These are phyloP conservation scores for Didymosphaeria variabile DNA, from an alignment of 2,329 filamentous ascomycete species.

Conservation along the genomic window DNA sequence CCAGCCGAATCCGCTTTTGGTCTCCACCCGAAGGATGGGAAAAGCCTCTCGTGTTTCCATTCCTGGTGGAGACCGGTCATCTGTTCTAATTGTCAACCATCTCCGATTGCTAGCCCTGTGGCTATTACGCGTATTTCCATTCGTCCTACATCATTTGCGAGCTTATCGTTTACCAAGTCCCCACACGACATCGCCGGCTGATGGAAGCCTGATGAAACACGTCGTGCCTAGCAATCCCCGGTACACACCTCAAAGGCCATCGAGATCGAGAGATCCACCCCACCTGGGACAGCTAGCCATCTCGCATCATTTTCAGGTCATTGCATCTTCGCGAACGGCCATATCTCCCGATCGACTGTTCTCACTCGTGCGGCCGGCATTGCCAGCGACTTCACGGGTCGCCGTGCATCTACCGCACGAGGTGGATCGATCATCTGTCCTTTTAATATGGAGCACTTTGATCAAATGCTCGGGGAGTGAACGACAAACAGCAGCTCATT, in stretches of 20 bases:
- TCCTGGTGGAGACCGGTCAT: not conserved
- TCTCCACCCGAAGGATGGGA: conserved; percentile 1
- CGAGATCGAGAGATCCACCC: not conserved
- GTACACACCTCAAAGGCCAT: no score
- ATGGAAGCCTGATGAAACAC: not conserved
- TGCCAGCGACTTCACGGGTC: not conserved
- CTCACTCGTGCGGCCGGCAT: not conserved
- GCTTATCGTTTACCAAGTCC: not conserved
- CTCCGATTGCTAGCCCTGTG: not conserved
- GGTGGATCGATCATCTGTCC: not conserved
- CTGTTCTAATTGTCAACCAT: not conserved
- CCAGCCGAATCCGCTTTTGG: conserved; percentile 5
- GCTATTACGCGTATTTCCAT: not conserved
- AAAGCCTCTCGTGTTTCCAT: not conserved
- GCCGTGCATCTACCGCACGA: not conserved
- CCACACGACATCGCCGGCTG: not conserved
- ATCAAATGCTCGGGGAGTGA: not conserved
- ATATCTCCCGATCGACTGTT: not conserved
- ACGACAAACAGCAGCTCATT: conserved; percentile 1
- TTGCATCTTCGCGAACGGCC: not conserved
- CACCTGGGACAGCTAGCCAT: not conserved
- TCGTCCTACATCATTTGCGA: not conserved
- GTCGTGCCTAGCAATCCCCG: not conserved
- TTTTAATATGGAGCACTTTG: no score
- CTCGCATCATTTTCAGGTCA: not conserved